phyloP scores from a whole-genome alignment of 148 eudicot species.

The Rhododendron vialii region DNA sequence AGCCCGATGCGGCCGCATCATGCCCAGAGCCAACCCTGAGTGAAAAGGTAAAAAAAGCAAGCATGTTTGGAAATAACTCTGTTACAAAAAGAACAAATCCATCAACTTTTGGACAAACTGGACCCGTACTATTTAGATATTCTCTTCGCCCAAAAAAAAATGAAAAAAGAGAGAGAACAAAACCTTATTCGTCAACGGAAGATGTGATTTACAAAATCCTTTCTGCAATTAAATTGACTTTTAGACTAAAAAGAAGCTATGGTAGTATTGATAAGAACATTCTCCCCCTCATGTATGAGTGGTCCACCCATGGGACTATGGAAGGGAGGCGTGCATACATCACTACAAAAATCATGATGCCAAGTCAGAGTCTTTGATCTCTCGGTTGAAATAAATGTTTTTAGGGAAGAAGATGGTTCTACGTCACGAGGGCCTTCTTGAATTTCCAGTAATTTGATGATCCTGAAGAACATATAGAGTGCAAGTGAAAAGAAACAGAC shows the following conservation, averaged over 20 bases:
- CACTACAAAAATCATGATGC: background rate
- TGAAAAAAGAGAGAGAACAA: background rate
- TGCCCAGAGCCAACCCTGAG: too few species aligned
- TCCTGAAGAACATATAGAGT: constrained; percentile 14
- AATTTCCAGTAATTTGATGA: constrained; percentile 19
- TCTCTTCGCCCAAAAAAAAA: background rate
- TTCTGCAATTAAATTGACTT: background rate
- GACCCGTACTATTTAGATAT: background rate
- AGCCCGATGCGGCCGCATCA: too few species aligned
- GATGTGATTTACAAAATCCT: background rate
- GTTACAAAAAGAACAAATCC: background rate
- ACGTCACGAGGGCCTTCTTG: background rate
- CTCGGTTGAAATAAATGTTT: background rate
- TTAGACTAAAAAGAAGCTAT: background rate
- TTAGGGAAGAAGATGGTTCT: constrained; percentile 11
- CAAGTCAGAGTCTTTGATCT: background rate
- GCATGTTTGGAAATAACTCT: background rate
- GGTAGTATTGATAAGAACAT: background rate
- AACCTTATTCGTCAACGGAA: background rate
- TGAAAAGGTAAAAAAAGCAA: background rate
- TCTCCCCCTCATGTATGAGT: background rate
- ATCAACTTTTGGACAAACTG: background rate
- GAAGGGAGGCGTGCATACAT: too few species aligned
- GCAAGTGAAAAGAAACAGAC: background rate
- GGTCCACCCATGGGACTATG: background rate